Percentiles rank a stretch among this genome's conserved stretches.
Conservation (phyloP, 2,329 filamentous ascomycete genomes). For the Trichoderma sp. region DNA sequence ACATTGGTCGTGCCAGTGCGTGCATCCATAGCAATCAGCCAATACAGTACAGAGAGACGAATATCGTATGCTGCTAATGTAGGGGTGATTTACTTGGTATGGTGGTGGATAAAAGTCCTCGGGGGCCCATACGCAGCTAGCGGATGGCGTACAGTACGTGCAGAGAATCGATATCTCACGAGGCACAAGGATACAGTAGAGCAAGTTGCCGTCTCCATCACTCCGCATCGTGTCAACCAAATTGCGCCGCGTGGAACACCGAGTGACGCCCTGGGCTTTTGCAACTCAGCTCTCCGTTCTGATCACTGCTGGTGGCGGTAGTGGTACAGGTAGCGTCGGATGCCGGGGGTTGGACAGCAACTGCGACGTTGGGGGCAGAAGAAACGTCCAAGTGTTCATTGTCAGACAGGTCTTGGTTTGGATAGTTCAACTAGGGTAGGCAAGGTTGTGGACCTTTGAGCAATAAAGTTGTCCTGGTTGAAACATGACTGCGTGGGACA, state of each 20-base stretch:
- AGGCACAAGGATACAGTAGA: neutral
- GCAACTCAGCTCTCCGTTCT: neutral
- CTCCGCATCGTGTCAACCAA: neutral
- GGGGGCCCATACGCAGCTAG: neutral
- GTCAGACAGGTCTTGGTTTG: neutral
- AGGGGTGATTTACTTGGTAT: neutral
- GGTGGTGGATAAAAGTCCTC: neutral
- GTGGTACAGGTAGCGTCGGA: neutral
- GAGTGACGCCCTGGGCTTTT: neutral
- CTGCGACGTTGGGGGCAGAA: neutral
- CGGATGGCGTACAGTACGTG: neutral
- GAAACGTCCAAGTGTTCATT: neutral
- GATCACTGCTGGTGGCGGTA: neutral
- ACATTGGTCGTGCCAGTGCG: neutral
- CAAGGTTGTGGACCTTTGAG: conserved; percentile 4
- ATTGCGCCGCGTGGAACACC: neutral
- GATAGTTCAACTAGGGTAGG: neutral
- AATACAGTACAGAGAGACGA: neutral
- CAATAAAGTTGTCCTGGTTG: conserved; percentile 9
- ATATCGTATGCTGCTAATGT: neutral
- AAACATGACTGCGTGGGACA: conserved; percentile 10
- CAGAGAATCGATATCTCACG: neutral
- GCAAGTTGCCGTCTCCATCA: neutral
- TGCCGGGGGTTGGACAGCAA: neutral
- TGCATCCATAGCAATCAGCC: neutral